Evolutionary conservation across 169 alveolate species (phyloP), one percentile per base, ranked within the genome.

Genomic region (Sarcocystis neurona): DNA sequence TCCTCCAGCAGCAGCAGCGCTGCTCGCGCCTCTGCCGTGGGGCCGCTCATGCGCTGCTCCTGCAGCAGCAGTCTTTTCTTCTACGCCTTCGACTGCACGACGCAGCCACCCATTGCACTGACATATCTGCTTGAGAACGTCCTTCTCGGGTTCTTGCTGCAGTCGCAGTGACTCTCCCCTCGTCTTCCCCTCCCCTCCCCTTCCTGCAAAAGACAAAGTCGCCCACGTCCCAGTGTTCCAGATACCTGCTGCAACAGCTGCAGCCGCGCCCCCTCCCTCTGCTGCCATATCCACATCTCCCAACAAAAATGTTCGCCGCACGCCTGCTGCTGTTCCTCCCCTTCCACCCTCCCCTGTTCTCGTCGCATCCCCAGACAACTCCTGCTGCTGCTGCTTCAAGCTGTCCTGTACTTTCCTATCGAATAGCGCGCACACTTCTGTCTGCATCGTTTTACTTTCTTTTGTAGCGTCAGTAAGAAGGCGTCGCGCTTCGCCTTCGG

Each of bases 371-470:
- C n/a, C n/a, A n/a, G n/a, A n/a, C n/a, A n/a, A n/a, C n/a, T n/a
- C n/a, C n/a, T n/a, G n/a, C n/a, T n/a, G n/a, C n/a, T n/a, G n/a
- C n/a, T n/a, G n/a, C n/a, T n/a, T n/a, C n/a, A n/a, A n/a, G n/a
- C n/a, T n/a, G n/a, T n/a, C n/a, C n/a, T n/a, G n/a, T n/a, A n/a
- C n/a, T n/a, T 34, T 56, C 41, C 37, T 34, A 10, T 47, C 85
- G n/a, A 87, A 15, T 8, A 56, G 60, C 30, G 80, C 32, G 32
- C 41, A 68, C 58, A 87, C 82, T 12, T 87, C 91, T 0, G 86
- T 27, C 43, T 75, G 87, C 91, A 87, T 87, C 27, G 91, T 34
- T 63, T 77, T 87, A 87, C 91, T 87, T 80, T 84, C 39, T 48
- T 87, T 87, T 82, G 77, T 32, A 43, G 80, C 56, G n/a, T 87